phyloP scores from a whole-genome alignment of 768 basidiomycete genomes.

The Leucocoprinus birnbaumii region DNA sequence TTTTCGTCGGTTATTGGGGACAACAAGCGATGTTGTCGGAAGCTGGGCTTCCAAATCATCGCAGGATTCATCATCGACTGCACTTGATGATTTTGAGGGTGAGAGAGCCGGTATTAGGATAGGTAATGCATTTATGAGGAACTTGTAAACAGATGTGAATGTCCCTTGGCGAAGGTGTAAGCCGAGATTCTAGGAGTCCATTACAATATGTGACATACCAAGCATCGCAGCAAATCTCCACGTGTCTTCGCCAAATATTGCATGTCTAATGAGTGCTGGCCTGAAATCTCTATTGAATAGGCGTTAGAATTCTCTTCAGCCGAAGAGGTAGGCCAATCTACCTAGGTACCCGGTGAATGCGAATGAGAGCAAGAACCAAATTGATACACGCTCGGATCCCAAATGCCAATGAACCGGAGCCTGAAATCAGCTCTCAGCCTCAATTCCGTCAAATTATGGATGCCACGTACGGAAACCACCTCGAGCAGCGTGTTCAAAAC shows the following conservation, averaged over 20 bases:
- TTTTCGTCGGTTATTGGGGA: conserved; percentile 31
- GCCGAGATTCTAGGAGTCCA: neutral
- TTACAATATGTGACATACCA: conserved; percentile 46
- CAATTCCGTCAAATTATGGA: neutral
- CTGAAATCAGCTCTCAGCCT: conserved; percentile 35
- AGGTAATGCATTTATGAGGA: conserved; percentile 74
- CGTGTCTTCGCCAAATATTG: conserved; percentile 81
- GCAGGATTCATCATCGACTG: conserved; percentile 28
- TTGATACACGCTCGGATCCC: conserved; percentile 83
- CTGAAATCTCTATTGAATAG: conserved; percentile 49
- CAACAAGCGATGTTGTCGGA: conserved; percentile 23
- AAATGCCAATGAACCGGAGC: conserved; percentile 79
- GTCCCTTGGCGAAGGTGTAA: conserved; percentile 43
- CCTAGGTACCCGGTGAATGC: conserved; percentile 67
- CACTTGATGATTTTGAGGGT: conserved; percentile 24
- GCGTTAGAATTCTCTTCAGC: neutral
- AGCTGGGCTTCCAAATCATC: conserved; percentile 22
- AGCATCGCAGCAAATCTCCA: conserved; percentile 88
- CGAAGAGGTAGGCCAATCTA: conserved; percentile 26
- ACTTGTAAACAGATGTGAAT: conserved; percentile 77
- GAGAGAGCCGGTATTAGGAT: conserved; percentile 56
- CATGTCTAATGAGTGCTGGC: conserved; percentile 68
- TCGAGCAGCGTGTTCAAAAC: conserved; percentile 64
- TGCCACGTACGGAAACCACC: conserved; percentile 68
- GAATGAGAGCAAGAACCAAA: conserved; percentile 71